These are phyloP conservation scores for Agroathelia rolfsii DNA, from an alignment of 1,284 basidiomycete species.

Conservation along the genomic window DNA sequence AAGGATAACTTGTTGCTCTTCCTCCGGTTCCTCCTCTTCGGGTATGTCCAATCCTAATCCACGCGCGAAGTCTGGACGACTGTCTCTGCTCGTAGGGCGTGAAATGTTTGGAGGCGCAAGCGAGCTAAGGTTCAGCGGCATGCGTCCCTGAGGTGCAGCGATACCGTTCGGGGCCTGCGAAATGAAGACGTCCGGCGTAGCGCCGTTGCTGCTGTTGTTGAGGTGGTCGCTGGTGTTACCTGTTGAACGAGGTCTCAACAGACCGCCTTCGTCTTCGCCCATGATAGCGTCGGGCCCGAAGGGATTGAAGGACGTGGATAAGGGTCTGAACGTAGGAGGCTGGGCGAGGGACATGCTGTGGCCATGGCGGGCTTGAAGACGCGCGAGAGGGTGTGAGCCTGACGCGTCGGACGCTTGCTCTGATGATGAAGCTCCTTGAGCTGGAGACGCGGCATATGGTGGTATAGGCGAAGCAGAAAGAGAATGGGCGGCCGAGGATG, in stretches of 20 bases:
- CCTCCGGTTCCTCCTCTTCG: slow-evolving; percentile 44
- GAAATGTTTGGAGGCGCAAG: slow-evolving; percentile 35
- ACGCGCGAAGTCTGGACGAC: slow-evolving; percentile 59
- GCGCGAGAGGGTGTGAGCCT: slow-evolving; percentile 28
- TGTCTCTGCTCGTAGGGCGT: slow-evolving; percentile 42
- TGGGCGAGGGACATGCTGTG: slow-evolving; percentile 64
- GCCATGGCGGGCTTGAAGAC: slow-evolving; percentile 47
- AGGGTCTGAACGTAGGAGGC: slow-evolving; percentile 27
- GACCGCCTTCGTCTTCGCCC: slow-evolving; percentile 36
- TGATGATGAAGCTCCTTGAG: slow-evolving; percentile 54
- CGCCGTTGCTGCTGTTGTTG: too few relatives aligned
- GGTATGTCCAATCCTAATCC: slow-evolving; percentile 73
- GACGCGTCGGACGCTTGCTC: slow-evolving; percentile 45
- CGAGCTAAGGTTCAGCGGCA: slow-evolving; percentile 36
- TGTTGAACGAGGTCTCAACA: too few relatives aligned
- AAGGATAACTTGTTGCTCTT: too few relatives aligned
- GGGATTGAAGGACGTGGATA: slow-evolving; percentile 41
- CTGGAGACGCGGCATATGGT: slow-evolving; percentile 37
- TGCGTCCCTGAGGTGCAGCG: slow-evolving; percentile 51
- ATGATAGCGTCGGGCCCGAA: slow-evolving; percentile 47
- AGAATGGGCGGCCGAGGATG: slow-evolving; percentile 40
- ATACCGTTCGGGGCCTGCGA: slow-evolving; percentile 22
- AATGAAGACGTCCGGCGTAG: background rate
- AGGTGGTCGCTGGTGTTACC: slow-evolving; percentile 9
- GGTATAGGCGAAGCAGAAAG: slow-evolving; percentile 56